phyloP scores from a whole-genome alignment of 768 basidiomycete genomes.

The Mycena rosella region DNA sequence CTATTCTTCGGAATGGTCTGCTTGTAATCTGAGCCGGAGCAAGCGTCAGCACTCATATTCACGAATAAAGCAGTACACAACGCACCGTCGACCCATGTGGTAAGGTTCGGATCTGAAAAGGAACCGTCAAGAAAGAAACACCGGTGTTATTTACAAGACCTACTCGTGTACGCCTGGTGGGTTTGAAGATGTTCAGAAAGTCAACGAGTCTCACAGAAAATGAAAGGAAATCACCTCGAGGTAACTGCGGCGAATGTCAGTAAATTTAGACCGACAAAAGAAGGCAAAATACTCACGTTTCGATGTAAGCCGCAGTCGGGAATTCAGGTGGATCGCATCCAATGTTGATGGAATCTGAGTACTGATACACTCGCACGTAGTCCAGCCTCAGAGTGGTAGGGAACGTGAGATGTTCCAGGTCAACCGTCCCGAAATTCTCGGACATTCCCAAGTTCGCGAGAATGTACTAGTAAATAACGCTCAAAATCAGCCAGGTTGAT shows the following conservation, averaged over 20 bases:
- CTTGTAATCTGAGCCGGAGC: slow-evolving; percentile 44
- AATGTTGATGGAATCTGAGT: slow-evolving; percentile 61
- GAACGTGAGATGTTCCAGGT: slow-evolving; percentile 63
- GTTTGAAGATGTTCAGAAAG: neutral
- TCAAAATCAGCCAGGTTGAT: neutral
- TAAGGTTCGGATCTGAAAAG: slow-evolving; percentile 63
- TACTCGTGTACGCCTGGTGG: slow-evolving; percentile 21
- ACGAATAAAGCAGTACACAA: neutral
- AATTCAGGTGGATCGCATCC: slow-evolving; percentile 73
- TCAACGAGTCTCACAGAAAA: neutral
- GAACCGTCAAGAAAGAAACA: slow-evolving; percentile 48
- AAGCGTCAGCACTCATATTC: slow-evolving; percentile 47
- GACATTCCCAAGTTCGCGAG: slow-evolving; percentile 67
- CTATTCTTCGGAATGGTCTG: slow-evolving; percentile 72
- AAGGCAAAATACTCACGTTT: slow-evolving; percentile 51
- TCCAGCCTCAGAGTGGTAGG: slow-evolving; percentile 68
- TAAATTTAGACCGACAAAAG: neutral
- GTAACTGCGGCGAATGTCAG: neutral
- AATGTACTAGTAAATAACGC: slow-evolving; percentile 53
- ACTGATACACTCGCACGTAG: slow-evolving; percentile 82
- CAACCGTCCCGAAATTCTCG: slow-evolving; percentile 23
- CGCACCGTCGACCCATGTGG: slow-evolving; percentile 57
- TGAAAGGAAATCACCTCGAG: slow-evolving; percentile 1
- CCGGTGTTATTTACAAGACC: slow-evolving; percentile 41
- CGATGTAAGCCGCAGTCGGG: slow-evolving; percentile 75